phyloP scores from a whole-genome alignment of 768 basidiomycete species.

The Phlebiopsis gigantea region DNA sequence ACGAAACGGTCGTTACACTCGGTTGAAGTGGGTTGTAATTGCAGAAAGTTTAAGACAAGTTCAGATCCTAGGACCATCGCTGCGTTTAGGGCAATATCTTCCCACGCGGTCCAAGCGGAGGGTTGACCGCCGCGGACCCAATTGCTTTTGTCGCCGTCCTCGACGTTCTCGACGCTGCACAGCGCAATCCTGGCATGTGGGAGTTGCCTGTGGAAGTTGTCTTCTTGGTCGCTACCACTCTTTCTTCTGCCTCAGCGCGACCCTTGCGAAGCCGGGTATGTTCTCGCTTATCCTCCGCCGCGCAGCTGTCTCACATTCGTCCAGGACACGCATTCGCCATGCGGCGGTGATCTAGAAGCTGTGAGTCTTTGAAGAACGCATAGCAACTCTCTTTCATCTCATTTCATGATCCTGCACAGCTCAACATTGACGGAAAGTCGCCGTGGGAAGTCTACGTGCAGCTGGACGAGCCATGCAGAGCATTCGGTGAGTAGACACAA shows the following conservation, averaged over 20 bases:
- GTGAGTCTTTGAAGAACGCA: too few species aligned
- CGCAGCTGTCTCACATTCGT: background rate
- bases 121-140: background rate
- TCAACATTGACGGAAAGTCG: constrained; percentile 9
- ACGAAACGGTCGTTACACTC: too few species aligned
- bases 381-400: background rate
- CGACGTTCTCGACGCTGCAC: constrained; percentile 3
- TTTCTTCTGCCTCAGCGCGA: background rate
- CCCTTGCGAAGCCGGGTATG: constrained; percentile 6
- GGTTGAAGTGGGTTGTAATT: too few species aligned
- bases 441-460: constrained; percentile 6
- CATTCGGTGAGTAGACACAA: background rate
- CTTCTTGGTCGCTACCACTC: background rate
- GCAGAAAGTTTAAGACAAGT: too few species aligned
- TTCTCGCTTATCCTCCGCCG: background rate
- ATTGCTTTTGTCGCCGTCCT: background rate
- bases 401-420: background rate
- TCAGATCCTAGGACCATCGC: too few species aligned
- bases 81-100: background rate
- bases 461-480: constrained; percentile 1
- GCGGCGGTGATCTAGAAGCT: constrained; percentile 4
- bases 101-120: too few species aligned
- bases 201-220: constrained; percentile 5
- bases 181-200: constrained; percentile 1
- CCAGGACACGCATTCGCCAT: constrained; percentile 3